Conservation (phyloP, 495 filamentous ascomycete genomes). For the Neurospora sp. region DNA sequence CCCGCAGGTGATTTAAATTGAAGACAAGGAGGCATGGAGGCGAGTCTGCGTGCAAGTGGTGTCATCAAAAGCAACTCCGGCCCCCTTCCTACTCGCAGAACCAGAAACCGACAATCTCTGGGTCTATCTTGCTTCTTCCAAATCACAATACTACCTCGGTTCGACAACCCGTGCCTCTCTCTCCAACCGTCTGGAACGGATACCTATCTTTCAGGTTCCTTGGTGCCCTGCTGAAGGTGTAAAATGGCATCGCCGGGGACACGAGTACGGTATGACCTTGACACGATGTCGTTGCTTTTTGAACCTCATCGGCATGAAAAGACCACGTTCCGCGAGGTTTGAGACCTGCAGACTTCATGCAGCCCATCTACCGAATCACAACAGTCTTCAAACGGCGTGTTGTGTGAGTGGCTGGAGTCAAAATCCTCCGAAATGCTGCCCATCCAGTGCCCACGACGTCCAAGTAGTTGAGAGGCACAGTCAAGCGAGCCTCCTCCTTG, state of each 20-base stretch:
- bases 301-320: neutral
- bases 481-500: no score
- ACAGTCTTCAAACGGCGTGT: no score
- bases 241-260: neutral
- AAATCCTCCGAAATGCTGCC: no score
- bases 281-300: neutral
- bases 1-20: neutral
- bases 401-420: no score
- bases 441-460: no score
- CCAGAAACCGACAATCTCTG: neutral
- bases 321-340: neutral
- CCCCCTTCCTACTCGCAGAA: neutral
- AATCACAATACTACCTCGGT: neutral
- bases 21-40: neutral
- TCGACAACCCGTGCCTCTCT: neutral
- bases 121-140: neutral
- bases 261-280: neutral
- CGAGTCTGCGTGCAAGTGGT: neutral
- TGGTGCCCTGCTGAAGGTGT: neutral
- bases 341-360: neutral
- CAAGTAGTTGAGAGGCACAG: no score
- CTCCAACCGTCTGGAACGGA: neutral
- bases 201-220: no score
- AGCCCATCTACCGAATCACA: no score
- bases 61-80: neutral